Evolutionary conservation across 2,329 filamentous ascomycete species (phyloP).

Genomic region (Tolypocladium inflatum): DNA sequence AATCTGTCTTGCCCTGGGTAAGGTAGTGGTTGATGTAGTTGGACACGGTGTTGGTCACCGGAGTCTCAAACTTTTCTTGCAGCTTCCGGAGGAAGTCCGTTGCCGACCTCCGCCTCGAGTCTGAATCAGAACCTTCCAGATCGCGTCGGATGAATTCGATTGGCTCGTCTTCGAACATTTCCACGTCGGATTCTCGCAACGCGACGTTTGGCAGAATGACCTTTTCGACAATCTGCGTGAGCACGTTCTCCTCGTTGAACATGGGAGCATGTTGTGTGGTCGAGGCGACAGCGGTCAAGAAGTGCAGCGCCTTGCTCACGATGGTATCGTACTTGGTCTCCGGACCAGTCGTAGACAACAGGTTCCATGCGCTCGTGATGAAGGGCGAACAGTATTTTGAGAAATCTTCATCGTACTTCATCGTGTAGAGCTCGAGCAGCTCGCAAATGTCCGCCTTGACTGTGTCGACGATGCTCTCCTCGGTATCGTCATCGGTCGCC

Average conservation of each 20-base stretch:
- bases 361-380: slow-evolving; percentile 81
- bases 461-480: slow-evolving; percentile 74
- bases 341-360: slow-evolving; percentile 76
- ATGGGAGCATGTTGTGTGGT: slow-evolving; percentile 68
- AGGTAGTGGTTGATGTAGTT: slow-evolving; percentile 84
- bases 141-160: slow-evolving; percentile 97
- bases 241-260: slow-evolving; percentile 73
- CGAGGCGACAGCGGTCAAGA: slow-evolving; percentile 80
- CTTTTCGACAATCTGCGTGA: slow-evolving; percentile 87
- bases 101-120: slow-evolving; percentile 82
- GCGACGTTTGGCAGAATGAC: slow-evolving; percentile 91
- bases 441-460: slow-evolving; percentile 94
- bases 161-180: slow-evolving; percentile 95
- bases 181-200: slow-evolving; percentile 84
- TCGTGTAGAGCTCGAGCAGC: slow-evolving; percentile 76
- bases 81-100: slow-evolving; percentile 90
- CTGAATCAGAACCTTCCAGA: slow-evolving; percentile 90
- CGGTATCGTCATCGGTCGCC: slow-evolving; percentile 78
- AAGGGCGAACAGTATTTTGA: slow-evolving; percentile 71
- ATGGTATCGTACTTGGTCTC: slow-evolving; percentile 92
- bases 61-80: slow-evolving; percentile 76
- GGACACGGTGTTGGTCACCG: slow-evolving; percentile 80
- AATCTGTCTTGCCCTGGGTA: slow-evolving; percentile 69
- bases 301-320: slow-evolving; percentile 89
- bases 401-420: slow-evolving; percentile 95